A percentile compares a stretch with the other conserved stretches of the same genome.
Evolutionary conservation across 2,329 filamentous ascomycete species (phyloP).

Genomic region (Corinectria fuckeliana): DNA sequence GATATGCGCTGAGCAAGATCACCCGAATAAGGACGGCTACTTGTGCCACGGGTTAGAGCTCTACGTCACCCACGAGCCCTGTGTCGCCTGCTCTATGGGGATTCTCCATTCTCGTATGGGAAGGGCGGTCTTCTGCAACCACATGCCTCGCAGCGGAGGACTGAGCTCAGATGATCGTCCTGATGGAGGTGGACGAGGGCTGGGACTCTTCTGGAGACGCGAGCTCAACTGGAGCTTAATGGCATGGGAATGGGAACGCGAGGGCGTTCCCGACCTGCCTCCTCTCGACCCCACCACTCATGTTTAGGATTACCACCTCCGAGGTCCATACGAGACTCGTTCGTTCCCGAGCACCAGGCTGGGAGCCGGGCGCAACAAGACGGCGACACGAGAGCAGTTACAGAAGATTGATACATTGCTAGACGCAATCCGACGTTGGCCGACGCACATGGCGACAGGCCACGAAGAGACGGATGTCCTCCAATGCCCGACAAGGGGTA

Average conservation of each 20-base stretch:
- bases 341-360: slow-evolving; percentile 24
- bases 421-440: slow-evolving; percentile 18
- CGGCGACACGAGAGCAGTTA: slow-evolving; percentile 16
- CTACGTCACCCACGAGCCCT: slow-evolving; percentile 95
- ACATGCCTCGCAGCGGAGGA: slow-evolving; percentile 83
- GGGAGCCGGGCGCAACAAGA: slow-evolving; percentile 12
- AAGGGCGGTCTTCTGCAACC: slow-evolving; percentile 78
- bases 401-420: slow-evolving; percentile 28
- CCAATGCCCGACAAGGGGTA: slow-evolving; percentile 18
- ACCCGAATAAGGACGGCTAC: slow-evolving; percentile 79
- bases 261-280: slow-evolving; percentile 46
- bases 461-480: slow-evolving; percentile 17
- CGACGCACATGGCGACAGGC: slow-evolving; percentile 11
- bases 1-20: slow-evolving; percentile 67
- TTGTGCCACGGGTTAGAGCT: slow-evolving; percentile 93
- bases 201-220: slow-evolving; percentile 73
- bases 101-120: slow-evolving; percentile 93
- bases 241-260: slow-evolving; percentile 76
- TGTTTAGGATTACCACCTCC: slow-evolving; percentile 55
- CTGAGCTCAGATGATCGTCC: slow-evolving; percentile 77
- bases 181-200: slow-evolving; percentile 63
- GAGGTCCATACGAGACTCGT: slow-evolving; percentile 45
- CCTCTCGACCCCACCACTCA: slow-evolving; percentile 57
- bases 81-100: slow-evolving; percentile 96
- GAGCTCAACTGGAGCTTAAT: slow-evolving; percentile 88